These are phyloP conservation scores for Claviceps sp. DNA, from an alignment of 2,329 filamentous ascomycete species.

Conservation along the genomic window DNA sequence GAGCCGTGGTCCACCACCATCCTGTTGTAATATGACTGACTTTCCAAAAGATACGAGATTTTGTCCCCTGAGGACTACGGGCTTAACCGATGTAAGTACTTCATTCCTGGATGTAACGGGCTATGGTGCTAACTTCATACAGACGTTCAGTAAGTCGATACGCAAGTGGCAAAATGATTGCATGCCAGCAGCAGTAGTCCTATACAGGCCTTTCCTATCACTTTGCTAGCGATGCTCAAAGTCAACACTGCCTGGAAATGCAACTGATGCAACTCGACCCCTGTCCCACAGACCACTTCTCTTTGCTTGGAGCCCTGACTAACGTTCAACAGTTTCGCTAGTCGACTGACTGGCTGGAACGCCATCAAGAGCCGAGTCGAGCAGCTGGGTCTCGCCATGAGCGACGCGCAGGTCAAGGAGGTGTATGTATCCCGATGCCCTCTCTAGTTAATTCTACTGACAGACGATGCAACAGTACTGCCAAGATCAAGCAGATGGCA, in stretches of 20 bases:
- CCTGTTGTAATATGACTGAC: not conserved
- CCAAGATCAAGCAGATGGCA: slow-evolving; percentile 82
- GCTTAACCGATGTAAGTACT: slow-evolving; percentile 4
- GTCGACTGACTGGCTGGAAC: slow-evolving; percentile 71
- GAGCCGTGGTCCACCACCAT: not conserved
- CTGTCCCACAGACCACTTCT: too few relatives aligned
- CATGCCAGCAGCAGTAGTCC: not conserved
- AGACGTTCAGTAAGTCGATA: slow-evolving; percentile 2
- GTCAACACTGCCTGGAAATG: not conserved
- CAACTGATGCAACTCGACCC: not conserved
- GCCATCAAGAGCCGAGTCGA: slow-evolving; percentile 82
- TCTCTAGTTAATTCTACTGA: not conserved
- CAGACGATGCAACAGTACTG: slow-evolving; percentile 20
- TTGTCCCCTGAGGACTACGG: slow-evolving; percentile 60
- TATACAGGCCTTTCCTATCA: not conserved
- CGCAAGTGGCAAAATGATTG: not conserved
- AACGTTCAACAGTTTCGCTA: not conserved
- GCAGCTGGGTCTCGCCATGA: slow-evolving; percentile 57
- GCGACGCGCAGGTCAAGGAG: slow-evolving; percentile 19
- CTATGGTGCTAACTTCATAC: not conserved
- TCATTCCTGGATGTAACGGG: not conserved
- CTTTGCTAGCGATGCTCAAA: not conserved
- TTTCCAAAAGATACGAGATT: slow-evolving; percentile 60
- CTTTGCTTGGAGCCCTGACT: not conserved
- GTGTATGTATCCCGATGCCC: slow-evolving; percentile 13